A percentile compares a stretch with the other conserved stretches of the same genome.
These are phyloP conservation scores for Dendrobium chrysotoxum DNA, from an alignment of 106 monocot species.

Conservation along the genomic window DNA sequence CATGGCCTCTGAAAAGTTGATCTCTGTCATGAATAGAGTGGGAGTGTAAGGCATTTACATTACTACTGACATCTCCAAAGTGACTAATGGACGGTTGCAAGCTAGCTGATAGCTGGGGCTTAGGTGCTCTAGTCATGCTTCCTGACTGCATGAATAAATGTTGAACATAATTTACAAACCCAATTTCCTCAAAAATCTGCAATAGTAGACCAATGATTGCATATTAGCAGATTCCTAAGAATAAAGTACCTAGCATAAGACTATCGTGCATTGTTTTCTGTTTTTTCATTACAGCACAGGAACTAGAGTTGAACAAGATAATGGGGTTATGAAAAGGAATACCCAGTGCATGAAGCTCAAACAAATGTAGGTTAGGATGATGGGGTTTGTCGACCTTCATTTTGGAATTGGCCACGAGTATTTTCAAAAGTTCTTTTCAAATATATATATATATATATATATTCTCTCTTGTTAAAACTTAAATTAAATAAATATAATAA, in stretches of 20 bases:
- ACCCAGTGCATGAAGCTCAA: background rate
- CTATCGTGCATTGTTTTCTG: too few species aligned
- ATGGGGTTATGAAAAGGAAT: background rate
- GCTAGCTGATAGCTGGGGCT: slow-evolving; percentile 3
- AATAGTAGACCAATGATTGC: slow-evolving; percentile 1
- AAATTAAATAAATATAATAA: too few species aligned
- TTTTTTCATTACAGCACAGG: background rate
- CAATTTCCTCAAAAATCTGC: slow-evolving; percentile 53
- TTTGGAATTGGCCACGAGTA: too few species aligned
- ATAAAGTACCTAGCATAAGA: background rate
- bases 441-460: too few species aligned
- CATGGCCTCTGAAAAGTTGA: slow-evolving; percentile 1
- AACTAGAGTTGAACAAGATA: background rate
- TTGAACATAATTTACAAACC: slow-evolving; percentile 37
- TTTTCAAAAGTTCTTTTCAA: too few species aligned
- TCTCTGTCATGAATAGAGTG: background rate
- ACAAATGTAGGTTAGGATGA: background rate
- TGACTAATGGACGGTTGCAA: background rate
- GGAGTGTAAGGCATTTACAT: background rate
- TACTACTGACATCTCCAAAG: slow-evolving; percentile 9
- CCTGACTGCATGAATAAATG: slow-evolving; percentile 37
- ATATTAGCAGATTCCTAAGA: background rate
- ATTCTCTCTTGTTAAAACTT: too few species aligned
- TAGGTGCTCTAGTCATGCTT: slow-evolving; percentile 11
- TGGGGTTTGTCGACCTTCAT: background rate